These are phyloP conservation scores for Fragaria nilgerrensis DNA, from an alignment of 306 rosid species.

Conservation along the genomic window DNA sequence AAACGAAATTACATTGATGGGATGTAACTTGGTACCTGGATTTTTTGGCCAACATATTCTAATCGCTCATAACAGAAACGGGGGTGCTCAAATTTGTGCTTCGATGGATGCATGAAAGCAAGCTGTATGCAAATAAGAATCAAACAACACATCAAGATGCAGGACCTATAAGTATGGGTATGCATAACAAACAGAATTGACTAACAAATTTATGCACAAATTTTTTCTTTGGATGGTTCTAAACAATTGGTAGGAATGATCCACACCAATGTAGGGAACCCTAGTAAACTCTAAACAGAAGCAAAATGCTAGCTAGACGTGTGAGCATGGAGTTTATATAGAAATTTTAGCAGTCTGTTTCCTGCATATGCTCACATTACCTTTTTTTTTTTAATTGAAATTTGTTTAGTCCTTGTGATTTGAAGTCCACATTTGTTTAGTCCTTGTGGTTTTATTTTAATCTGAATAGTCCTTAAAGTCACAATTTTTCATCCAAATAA, in stretches of 20 bases:
- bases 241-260: conserved; percentile 2
- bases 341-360: neutral
- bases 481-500: no score
- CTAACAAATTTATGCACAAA: neutral
- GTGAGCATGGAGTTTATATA: neutral
- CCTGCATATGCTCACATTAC: neutral
- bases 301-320: neutral
- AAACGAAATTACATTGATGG: conserved; percentile 12
- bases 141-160: conserved; percentile 26
- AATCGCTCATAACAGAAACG: conserved; percentile 90
- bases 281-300: neutral
- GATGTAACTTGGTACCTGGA: conserved; percentile 60
- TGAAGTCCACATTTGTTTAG: no score
- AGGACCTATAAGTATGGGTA: neutral
- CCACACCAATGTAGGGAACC: neutral
- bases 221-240: neutral
- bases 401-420: no score
- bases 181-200: neutral
- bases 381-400: no score
- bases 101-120: conserved; percentile 89
- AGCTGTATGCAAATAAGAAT: conserved; percentile 55
- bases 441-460: no score
- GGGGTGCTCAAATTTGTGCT: conserved; percentile 90
- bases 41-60: conserved; percentile 89
- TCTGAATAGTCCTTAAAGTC: no score